Conservation (phyloP, 345 rosid genomes). For the Aegle marmelos region DNA sequence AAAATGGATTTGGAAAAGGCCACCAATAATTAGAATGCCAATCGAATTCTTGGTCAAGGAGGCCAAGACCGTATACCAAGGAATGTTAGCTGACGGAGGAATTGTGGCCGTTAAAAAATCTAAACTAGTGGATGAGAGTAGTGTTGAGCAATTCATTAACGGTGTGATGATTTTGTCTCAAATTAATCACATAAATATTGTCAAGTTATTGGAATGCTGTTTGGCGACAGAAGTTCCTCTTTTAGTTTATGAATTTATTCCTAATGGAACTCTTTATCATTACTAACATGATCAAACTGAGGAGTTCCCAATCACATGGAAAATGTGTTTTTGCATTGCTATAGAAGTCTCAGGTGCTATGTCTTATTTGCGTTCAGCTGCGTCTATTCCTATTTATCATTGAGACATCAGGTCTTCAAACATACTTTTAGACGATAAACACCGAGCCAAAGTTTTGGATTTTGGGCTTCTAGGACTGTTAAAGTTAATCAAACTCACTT, state of each 20-base stretch:
- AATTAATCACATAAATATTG: neutral
- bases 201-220: neutral
- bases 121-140: neutral
- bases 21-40: neutral
- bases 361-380: conserved; percentile 11
- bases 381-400: conserved; percentile 7
- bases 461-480: neutral
- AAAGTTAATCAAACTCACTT: neutral
- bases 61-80: conserved; percentile 5
- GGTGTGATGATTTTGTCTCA: neutral
- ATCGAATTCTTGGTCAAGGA: conserved; percentile 2
- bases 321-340: conserved; percentile 7
- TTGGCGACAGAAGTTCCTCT: neutral
- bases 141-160: neutral
- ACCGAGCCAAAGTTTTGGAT: neutral
- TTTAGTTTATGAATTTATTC: neutral
- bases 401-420: neutral
- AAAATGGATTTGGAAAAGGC: neutral
- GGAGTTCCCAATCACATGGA: conserved; percentile 9
- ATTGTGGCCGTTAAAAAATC: neutral
- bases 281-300: neutral
- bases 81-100: neutral
- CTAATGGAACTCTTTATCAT: neutral
- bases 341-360: conserved; percentile 4
- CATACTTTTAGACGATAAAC: neutral